phyloP scores from a whole-genome alignment of 2,329 filamentous ascomycete species.

The Paecilomyces sp. region DNA sequence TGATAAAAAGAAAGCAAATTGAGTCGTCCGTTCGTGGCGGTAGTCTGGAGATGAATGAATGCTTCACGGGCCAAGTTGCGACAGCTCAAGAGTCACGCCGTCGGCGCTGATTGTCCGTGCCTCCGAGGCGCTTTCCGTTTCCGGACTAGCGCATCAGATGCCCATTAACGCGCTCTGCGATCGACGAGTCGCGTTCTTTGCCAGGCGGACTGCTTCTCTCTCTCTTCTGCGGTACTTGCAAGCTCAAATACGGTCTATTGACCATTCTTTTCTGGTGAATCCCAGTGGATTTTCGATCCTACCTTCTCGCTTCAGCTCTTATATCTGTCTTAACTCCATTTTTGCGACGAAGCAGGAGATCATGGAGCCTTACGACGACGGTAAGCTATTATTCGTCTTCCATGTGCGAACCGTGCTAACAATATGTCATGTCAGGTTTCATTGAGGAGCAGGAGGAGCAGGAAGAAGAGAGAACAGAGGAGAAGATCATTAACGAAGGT shows the following conservation, averaged over 20 bases:
- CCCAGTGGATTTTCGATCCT: not conserved
- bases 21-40: not conserved
- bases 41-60: not conserved
- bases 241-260: constrained; percentile 1
- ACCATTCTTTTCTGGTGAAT: not conserved
- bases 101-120: not conserved
- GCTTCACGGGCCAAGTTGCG: not conserved
- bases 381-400: constrained; percentile 9
- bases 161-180: constrained; percentile 29
- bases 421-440: constrained; percentile 15
- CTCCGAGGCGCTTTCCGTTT: constrained; percentile 2
- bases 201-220: not conserved
- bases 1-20: not conserved
- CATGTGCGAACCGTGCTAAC: constrained; percentile 14
- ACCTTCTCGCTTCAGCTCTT: constrained; percentile 2
- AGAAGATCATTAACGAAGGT: constrained; percentile 93
- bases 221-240: not conserved
- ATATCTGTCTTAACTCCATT: not conserved
- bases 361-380: constrained; percentile 32
- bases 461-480: constrained; percentile 68
- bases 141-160: constrained; percentile 15
- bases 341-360: not conserved
- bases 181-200: constrained; percentile 11
- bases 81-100: not conserved
- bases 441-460: constrained; percentile 41